Percentiles rank a stretch among this genome's conserved stretches.
Evolutionary conservation across 345 rosid genomes (phyloP).

Genomic region (Arabidopsis suecica): DNA sequence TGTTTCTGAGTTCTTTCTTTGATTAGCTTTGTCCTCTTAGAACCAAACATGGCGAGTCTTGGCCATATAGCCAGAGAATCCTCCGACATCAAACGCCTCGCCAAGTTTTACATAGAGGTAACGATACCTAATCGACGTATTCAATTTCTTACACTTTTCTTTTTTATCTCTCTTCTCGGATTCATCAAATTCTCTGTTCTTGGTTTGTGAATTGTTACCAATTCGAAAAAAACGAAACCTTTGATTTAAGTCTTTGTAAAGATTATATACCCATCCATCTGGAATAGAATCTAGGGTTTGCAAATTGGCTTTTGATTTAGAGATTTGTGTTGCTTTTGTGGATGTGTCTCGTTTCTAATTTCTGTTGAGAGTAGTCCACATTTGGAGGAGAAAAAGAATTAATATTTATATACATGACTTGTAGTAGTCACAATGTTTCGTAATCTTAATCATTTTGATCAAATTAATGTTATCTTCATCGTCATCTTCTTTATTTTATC

Average conservation of each 20-base stretch:
- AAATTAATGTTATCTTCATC: neutral
- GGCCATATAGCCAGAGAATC: constrained; percentile 91
- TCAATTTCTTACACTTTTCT: neutral
- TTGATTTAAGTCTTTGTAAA: neutral
- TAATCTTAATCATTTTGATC: neutral
- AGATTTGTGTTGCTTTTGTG: constrained; percentile 9
- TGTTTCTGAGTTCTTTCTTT: neutral
- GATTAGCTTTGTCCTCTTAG: neutral
- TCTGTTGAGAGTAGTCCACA: neutral
- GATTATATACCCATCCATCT: neutral
- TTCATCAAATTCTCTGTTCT: constrained; percentile 7
- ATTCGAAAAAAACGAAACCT: neutral
- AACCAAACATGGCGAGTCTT: constrained; percentile 57
- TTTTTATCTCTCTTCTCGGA: neutral
- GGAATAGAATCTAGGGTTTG: constrained; percentile 10
- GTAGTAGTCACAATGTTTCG: no score
- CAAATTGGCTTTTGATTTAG: neutral
- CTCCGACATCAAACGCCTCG: constrained; percentile 70
- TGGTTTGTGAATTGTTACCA: neutral
- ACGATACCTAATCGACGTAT: neutral
- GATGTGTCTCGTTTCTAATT: neutral
- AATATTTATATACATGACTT: neutral
- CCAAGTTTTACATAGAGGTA: constrained; percentile 83
- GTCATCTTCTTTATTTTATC: neutral
- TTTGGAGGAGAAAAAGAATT: neutral